Base-by-base conservation (phyloP, 169 alveolate species). In the Theileria equi region DNA sequence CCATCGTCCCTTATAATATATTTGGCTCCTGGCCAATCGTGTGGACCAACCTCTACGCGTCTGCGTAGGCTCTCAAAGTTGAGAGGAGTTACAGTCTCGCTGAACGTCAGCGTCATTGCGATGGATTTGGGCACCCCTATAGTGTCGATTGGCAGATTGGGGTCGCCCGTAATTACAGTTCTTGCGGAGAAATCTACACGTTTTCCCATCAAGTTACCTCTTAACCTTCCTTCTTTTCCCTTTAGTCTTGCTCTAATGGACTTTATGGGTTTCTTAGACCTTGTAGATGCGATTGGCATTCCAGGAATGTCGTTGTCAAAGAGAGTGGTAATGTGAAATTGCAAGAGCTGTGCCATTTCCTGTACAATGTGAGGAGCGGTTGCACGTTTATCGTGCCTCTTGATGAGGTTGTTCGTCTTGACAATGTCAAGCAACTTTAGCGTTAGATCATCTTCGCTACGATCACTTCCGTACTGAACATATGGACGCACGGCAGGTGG, bases 171-270 rank as follows among this genome's bases (percentile, higher is more conserved):
- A 55, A 98, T 98, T 48, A 98, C 99, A 26, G 99, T 95, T 79
- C 99, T 90, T 32, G 99, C 99, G 38, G 99, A 95, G 74, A 96
- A 97, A 80, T 98, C 99, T 0, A 96, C 99, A 73, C 99, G 91
- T 88, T 98, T 98, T 19, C 99, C 99, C 99, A 98, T 98, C 58
- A 98, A 83, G 89, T 98, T 97, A 32, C 99, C 99, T 76, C 99
- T 89, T 19, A 98, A 57, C 58, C 99, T 88, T 2, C 99, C 99
- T 86, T 97, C 99, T 82, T 98, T 98, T 10, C 99, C 99, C 92
- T 96, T 97, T 28, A 98, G 91, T 43, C 99, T 85, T 1, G 98
- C 93, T 31, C 98, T 89, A n/a, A 98, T 93, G 17, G 99, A 93
- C 90, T 98, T 98, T 13, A 98, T 95, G 16, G 99, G 98, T 76